Evolutionary conservation across 2,329 filamentous ascomycete species (phyloP).

Genomic region (Huntiella savannae): DNA sequence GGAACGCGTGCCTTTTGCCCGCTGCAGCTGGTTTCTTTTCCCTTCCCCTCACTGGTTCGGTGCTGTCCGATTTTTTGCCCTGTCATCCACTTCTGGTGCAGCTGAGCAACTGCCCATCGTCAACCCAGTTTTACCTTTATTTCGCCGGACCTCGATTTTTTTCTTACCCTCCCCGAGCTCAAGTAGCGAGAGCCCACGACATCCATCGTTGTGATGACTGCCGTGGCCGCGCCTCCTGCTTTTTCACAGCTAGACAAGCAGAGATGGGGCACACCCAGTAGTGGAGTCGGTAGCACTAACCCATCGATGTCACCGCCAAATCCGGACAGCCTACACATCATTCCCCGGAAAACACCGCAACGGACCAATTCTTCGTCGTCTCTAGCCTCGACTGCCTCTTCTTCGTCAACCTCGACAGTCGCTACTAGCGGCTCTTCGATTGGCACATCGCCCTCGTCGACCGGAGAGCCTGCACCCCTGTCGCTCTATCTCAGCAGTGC

Average conservation of each 20-base stretch:
- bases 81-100: background rate
- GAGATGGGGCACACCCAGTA: constrained; percentile 44
- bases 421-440: constrained; percentile 43
- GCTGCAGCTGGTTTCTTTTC: background rate
- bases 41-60: background rate
- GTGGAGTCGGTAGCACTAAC: constrained; percentile 13
- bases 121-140: background rate
- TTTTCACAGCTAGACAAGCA: constrained; percentile 44
- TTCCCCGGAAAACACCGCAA: constrained; percentile 71
- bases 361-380: constrained; percentile 85
- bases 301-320: constrained; percentile 1
- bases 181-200: constrained; percentile 6
- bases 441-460: constrained; percentile 31
- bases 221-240: constrained; percentile 45
- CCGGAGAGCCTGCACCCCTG: constrained; percentile 18
- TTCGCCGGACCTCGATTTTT: background rate
- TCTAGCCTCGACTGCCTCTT: constrained; percentile 45
- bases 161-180: background rate
- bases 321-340: constrained; percentile 37
- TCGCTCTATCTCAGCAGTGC: constrained; percentile 3
- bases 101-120: background rate
- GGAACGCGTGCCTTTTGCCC: constrained; percentile 2
- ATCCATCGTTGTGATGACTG: constrained; percentile 32
- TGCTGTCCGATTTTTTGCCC: background rate
- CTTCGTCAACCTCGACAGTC: constrained; percentile 43